Evolutionary conservation across 768 basidiomycete genomes (phyloP).

Genomic region (Phanerodontia chrysosporium): DNA sequence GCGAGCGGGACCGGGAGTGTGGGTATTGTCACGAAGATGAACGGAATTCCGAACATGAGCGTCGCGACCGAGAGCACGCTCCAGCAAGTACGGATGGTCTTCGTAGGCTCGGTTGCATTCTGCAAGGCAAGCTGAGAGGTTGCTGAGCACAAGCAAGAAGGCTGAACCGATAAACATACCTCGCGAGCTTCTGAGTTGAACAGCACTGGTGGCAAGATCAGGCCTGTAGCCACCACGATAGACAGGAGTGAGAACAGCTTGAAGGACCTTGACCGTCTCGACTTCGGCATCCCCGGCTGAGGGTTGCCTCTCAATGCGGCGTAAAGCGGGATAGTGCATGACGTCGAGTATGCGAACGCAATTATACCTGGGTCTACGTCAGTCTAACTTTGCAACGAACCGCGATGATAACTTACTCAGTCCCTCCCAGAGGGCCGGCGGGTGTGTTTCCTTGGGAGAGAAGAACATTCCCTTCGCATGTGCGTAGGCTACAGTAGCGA

Average conservation of each 20-base stretch:
- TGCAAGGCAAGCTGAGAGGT: slow-evolving; percentile 5
- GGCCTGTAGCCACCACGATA: slow-evolving; percentile 40
- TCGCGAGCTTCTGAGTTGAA: slow-evolving; percentile 44
- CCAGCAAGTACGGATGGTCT: not conserved
- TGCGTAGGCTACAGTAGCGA: slow-evolving; percentile 48
- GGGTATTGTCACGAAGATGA: slow-evolving; percentile 53
- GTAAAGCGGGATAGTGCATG: slow-evolving; percentile 63
- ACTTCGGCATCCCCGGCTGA: slow-evolving; percentile 36
- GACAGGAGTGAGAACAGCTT: slow-evolving; percentile 50
- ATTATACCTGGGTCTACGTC: slow-evolving; percentile 39
- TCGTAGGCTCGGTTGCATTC: not conserved
- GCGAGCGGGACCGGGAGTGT: slow-evolving; percentile 44
- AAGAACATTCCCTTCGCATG: slow-evolving; percentile 43
- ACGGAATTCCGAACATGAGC: slow-evolving; percentile 57
- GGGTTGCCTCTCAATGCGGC: slow-evolving; percentile 47
- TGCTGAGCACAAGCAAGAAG: not conserved
- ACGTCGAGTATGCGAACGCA: slow-evolving; percentile 63
- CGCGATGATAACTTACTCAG: slow-evolving; percentile 43
- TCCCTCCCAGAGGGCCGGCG: slow-evolving; percentile 54
- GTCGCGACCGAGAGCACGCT: slow-evolving; percentile 38
- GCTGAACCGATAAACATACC: slow-evolving; percentile 29
- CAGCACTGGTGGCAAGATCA: slow-evolving; percentile 51
- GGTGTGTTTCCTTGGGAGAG: slow-evolving; percentile 27
- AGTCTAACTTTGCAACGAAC: not conserved
- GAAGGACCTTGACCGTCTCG: slow-evolving; percentile 52